Conservation (phyloP, 2,329 filamentous ascomycete genomes). For the Apiospora arundinis region DNA sequence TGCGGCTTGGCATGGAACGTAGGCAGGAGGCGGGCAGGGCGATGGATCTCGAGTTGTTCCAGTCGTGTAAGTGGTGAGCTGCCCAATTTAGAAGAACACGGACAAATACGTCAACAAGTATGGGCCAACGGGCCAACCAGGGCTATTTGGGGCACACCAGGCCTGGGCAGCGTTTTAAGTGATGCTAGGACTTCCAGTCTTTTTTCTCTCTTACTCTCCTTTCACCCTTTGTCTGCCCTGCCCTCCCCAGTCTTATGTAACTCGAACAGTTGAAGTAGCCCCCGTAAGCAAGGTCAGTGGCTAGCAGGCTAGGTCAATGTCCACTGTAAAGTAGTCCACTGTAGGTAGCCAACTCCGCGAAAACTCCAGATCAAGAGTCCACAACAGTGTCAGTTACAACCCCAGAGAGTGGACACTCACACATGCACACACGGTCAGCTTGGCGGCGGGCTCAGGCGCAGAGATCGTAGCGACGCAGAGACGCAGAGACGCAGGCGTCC, state of each 20-base stretch:
- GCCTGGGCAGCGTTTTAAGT: conserved; percentile 8
- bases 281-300: neutral
- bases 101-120: conserved; percentile 7
- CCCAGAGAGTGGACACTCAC: conserved; percentile 14
- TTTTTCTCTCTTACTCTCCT: neutral
- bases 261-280: conserved; percentile 2
- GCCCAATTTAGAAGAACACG: neutral
- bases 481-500: neutral
- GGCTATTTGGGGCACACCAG: neutral
- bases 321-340: conserved; percentile 3
- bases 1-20: conserved; percentile 4
- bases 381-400: conserved; percentile 13
- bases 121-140: neutral
- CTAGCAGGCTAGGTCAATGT: neutral
- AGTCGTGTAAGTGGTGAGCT: conserved; percentile 9
- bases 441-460: neutral
- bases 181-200: neutral
- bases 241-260: neutral
- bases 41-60: conserved; percentile 16
- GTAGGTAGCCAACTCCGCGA: conserved; percentile 11
- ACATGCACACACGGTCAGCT: conserved; percentile 1
- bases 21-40: neutral
- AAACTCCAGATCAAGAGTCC: conserved; percentile 16
- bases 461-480: neutral
- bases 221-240: neutral